Percentiles rank a stretch among this genome's conserved stretches.
These are phyloP conservation scores for Salix exigua DNA, from an alignment of 345 rosid genomes.

Conservation along the genomic window DNA sequence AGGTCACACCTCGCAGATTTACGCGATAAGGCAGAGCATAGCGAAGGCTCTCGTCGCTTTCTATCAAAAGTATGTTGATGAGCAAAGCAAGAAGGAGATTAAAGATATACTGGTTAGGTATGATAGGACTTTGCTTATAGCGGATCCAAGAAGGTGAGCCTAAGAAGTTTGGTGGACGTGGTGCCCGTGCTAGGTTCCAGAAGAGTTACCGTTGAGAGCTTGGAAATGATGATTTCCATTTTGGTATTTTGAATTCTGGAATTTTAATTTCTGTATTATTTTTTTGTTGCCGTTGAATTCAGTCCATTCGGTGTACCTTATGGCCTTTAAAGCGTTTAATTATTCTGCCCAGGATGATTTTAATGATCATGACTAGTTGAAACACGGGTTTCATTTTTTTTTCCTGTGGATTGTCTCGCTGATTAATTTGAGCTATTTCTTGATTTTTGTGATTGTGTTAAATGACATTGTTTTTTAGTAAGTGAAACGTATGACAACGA, in stretches of 20 bases:
- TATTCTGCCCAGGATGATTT: background rate
- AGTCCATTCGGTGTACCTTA: background rate
- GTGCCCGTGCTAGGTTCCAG: conserved; percentile 89
- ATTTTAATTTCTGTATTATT: background rate
- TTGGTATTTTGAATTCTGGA: background rate
- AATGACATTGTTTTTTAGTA: too few species aligned
- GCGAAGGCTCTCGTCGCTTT: conserved; percentile 78
- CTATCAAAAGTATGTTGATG: conserved; percentile 78
- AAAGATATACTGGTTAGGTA: conserved; percentile 71
- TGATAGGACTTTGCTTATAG: conserved; percentile 74
- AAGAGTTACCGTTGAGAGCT: conserved; percentile 67
- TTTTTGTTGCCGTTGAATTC: background rate
- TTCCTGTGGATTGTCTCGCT: too few species aligned
- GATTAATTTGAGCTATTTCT: too few species aligned
- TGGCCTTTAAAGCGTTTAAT: background rate
- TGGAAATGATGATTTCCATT: background rate
- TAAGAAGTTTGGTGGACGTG: conserved; percentile 86
- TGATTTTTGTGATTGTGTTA: too few species aligned
- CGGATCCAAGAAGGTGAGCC: conserved; percentile 87
- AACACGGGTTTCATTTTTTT: too few species aligned
- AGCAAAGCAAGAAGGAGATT: conserved; percentile 82
- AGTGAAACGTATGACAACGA: too few species aligned
- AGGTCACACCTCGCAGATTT: conserved; percentile 81
- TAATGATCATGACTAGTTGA: background rate
- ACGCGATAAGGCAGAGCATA: conserved; percentile 88